Base-by-base conservation (phyloP, 2,329 filamentous ascomycete genomes). In the Cladosporium sp. region DNA sequence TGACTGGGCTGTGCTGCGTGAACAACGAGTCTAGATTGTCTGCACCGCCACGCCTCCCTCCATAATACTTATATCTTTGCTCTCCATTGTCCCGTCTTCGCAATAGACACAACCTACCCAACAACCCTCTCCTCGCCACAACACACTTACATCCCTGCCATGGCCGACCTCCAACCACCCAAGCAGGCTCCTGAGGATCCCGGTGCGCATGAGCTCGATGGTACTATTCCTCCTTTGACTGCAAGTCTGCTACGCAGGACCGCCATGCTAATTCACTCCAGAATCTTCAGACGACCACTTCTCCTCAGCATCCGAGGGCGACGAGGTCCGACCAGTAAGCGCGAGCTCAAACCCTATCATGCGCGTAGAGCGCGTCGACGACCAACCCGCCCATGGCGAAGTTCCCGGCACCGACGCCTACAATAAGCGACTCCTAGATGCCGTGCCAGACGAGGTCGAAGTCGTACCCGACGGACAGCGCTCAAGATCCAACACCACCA, bases 361-460 rank as follows among this genome's bases (percentile, higher is more conserved):
- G n/a, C 81, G 86, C 68, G 85, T 89, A 28, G 87, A 89, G 76
- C 83, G 84, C 71, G 84, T 88, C 49, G 87, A 89, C 74, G 82
- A 86, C 70, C 75, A 78, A 66, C 83, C 85, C 16, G 80, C 82
- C 67, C 81, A 89, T 71, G 87, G 87, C 72, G 86, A 89, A 73
- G 81, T 88, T 4, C 87, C 87, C 3, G 86, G 86, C 11, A 89
- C 86, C 30, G 75, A 80, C 21, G 86, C 86, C 64, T 89, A 87
- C 74, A 81, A 84, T n/a, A 81, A 83, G 71, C 79, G 86, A 67
- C 79, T 75, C 25, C 80, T 83, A 69, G 87, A 89, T 74, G 86
- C 86, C 30, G 86, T 88, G 6, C 87, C 87, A 5, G 86, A 89
- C 72, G 85, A 89, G 74, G 79, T 89, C 30, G 85, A 88, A 73